Percentiles rank a stretch among this genome's conserved stretches.
Evolutionary conservation across 139 green algal genomes (phyloP).

Genomic region (Ulvella scutata): DNA sequence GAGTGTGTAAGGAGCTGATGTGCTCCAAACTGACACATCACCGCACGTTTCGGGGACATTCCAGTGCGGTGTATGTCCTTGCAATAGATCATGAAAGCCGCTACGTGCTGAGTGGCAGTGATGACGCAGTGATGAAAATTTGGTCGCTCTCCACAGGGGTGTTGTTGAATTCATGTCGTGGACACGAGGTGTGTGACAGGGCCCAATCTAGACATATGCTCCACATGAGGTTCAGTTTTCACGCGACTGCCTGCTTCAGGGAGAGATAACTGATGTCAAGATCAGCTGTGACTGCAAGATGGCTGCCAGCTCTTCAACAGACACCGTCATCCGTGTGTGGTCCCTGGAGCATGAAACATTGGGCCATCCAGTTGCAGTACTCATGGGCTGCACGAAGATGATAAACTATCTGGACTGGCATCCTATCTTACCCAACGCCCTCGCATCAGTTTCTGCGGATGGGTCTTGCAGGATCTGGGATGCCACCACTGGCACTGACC

Average conservation of each 20-base stretch:
- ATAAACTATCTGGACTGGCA: neutral
- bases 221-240: neutral
- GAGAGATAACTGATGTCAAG: neutral
- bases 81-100: neutral
- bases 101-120: neutral
- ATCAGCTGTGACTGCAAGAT: neutral
- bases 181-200: neutral
- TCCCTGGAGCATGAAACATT: neutral
- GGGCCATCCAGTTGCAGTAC: neutral
- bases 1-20: too few species aligned
- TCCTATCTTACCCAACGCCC: neutral
- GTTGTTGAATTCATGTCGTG: neutral
- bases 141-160: neutral
- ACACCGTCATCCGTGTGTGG: neutral
- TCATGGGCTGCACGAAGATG: neutral
- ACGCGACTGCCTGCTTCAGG: neutral
- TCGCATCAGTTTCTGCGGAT: neutral
- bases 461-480: neutral
- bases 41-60: neutral
- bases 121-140: neutral
- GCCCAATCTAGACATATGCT: neutral
- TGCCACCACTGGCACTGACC: neutral
- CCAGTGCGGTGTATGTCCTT: neutral
- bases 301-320: neutral
- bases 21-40: neutral